Conservation (phyloP, 345 rosid genomes). For the Dimocarpus longan region DNA sequence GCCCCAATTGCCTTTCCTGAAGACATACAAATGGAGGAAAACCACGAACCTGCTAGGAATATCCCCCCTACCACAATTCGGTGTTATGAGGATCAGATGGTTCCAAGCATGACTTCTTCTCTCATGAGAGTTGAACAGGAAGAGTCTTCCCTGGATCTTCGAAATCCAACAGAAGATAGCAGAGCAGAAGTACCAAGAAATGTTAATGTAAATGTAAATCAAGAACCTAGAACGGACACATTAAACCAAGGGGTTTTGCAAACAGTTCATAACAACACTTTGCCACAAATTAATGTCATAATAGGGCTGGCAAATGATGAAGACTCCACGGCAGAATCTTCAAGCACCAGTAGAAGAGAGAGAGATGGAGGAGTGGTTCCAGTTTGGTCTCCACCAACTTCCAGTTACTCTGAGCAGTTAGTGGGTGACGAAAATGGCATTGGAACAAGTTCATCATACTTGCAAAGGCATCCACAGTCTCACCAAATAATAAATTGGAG, state of each 20-base stretch:
- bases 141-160: constrained; percentile 64
- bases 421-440: constrained; percentile 77
- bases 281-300: constrained; percentile 45
- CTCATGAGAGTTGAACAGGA: constrained; percentile 71
- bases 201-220: constrained; percentile 45
- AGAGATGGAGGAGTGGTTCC: constrained; percentile 95
- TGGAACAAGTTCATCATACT: constrained; percentile 66
- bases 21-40: constrained; percentile 72
- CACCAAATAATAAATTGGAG: constrained; percentile 85
- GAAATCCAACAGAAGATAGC: constrained; percentile 52
- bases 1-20: constrained; percentile 73
- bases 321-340: constrained; percentile 93
- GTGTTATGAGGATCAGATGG: constrained; percentile 96
- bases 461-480: constrained; percentile 82
- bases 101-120: constrained; percentile 89
- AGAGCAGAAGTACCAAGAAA: constrained; percentile 92
- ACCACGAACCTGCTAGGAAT: constrained; percentile 57
- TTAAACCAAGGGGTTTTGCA: constrained; percentile 40
- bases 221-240: constrained; percentile 51
- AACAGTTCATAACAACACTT: constrained; percentile 32
- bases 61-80: constrained; percentile 39
- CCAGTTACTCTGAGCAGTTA: constrained; percentile 80
- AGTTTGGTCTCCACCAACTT: constrained; percentile 80
- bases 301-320: constrained; percentile 56
- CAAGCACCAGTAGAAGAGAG: constrained; percentile 75